Evolutionary conservation across 2,329 filamentous ascomycete genomes (phyloP).

Genomic region (Exophiala mesophila): DNA sequence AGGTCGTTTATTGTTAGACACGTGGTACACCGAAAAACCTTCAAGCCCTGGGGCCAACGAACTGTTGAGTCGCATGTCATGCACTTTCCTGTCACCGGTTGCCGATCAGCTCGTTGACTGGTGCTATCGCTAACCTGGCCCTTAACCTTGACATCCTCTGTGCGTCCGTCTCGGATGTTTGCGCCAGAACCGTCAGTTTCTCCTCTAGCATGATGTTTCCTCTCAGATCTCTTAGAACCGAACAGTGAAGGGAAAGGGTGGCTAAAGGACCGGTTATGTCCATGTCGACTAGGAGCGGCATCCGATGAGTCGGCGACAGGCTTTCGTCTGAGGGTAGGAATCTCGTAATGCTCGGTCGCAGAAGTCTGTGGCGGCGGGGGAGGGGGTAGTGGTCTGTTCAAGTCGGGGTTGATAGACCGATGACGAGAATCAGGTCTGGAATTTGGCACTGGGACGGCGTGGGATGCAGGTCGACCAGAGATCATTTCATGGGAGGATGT

Average conservation of each 20-base stretch:
- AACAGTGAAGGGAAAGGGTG: slow-evolving; percentile 74
- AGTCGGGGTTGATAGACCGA: slow-evolving; percentile 6
- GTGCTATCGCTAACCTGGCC: slow-evolving; percentile 24
- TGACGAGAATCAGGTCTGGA: background rate
- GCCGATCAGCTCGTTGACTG: slow-evolving; percentile 40
- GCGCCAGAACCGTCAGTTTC: slow-evolving; percentile 39
- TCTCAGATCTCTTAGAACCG: slow-evolving; percentile 50
- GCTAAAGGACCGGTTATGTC: slow-evolving; percentile 66
- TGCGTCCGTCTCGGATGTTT: slow-evolving; percentile 41
- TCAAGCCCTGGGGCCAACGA: slow-evolving; percentile 69
- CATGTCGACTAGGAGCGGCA: slow-evolving; percentile 17
- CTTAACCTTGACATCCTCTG: slow-evolving; percentile 33
- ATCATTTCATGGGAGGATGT: slow-evolving; percentile 10
- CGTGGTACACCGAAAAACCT: slow-evolving; percentile 74
- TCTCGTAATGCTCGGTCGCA: slow-evolving; percentile 26
- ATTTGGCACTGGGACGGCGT: slow-evolving; percentile 4
- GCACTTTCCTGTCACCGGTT: slow-evolving; percentile 67
- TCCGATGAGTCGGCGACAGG: slow-evolving; percentile 16
- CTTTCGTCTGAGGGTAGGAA: slow-evolving; percentile 26
- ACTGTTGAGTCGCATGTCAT: slow-evolving; percentile 81
- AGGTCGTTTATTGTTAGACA: slow-evolving; percentile 84
- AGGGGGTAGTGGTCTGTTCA: slow-evolving; percentile 23
- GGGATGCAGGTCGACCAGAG: slow-evolving; percentile 13
- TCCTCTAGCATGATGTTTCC: slow-evolving; percentile 44
- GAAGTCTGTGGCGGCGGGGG: slow-evolving; percentile 20